phyloP scores from a whole-genome alignment of 2,329 filamentous ascomycete genomes.

The Colletotrichum costaricense region DNA sequence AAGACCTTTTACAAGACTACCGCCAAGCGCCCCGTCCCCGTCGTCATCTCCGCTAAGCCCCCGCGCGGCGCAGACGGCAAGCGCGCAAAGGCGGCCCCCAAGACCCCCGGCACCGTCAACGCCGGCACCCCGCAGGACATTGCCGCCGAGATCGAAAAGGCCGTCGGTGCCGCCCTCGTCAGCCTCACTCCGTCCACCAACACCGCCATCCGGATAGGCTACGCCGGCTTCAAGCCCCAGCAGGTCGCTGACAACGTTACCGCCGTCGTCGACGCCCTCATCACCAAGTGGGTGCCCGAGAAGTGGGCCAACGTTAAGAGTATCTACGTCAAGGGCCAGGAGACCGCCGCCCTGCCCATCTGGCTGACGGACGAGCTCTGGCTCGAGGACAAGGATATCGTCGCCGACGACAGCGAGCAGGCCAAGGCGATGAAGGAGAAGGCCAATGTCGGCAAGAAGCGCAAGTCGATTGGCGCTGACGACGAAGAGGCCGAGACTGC shows the following conservation, averaged over 20 bases:
- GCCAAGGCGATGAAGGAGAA: constrained; percentile 59
- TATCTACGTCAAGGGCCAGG: constrained; percentile 90
- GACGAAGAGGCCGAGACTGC: constrained; percentile 47
- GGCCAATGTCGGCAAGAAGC: constrained; percentile 74
- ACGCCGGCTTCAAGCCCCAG: constrained; percentile 78
- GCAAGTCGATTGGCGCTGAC: constrained; percentile 58
- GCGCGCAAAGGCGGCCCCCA: constrained; percentile 67
- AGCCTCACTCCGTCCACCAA: constrained; percentile 83
- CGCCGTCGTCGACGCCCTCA: constrained; percentile 74
- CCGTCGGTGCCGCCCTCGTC: constrained; percentile 81
- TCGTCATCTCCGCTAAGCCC: constrained; percentile 74
- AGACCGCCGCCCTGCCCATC: constrained; percentile 90
- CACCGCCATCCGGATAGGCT: constrained; percentile 83
- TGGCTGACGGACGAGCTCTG: constrained; percentile 95
- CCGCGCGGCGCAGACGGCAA: constrained; percentile 72
- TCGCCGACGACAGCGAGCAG: constrained; percentile 69
- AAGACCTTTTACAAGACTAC: constrained; percentile 93
- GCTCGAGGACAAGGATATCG: constrained; percentile 79
- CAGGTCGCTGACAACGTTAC: constrained; percentile 85
- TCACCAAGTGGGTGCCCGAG: constrained; percentile 84
- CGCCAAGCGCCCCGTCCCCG: constrained; percentile 86
- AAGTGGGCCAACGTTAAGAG: constrained; percentile 88
- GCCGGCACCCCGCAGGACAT: constrained; percentile 72
- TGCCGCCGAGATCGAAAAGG: constrained; percentile 83
- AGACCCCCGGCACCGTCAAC: constrained; percentile 51